phyloP scores from a whole-genome alignment of 2,329 filamentous ascomycete species.

The Thielaviopsis cerberus region DNA sequence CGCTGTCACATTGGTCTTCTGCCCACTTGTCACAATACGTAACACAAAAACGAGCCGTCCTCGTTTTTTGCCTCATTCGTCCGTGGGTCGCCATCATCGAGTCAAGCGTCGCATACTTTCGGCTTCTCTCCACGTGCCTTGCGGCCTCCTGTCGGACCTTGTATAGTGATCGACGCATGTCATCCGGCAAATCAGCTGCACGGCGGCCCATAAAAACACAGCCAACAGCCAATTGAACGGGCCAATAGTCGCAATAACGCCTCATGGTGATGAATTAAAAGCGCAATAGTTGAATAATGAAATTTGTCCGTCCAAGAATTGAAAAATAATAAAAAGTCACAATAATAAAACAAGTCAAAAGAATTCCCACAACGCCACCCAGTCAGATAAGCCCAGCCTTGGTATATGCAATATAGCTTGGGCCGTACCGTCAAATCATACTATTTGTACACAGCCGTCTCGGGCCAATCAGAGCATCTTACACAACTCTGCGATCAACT shows the following conservation, averaged over 20 bases:
- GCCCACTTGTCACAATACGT: too few species aligned
- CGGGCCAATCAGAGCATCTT: neutral
- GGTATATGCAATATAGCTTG: neutral
- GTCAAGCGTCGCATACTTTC: neutral
- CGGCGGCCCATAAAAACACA: neutral
- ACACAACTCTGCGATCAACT: slow-evolving; percentile 14
- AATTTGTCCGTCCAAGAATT: neutral
- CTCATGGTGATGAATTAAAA: neutral
- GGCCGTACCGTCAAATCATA: neutral
- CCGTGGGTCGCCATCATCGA: neutral
- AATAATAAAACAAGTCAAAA: neutral
- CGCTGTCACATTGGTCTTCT: neutral
- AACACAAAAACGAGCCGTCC: too few species aligned
- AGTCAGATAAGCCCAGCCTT: neutral
- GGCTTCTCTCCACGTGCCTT: neutral
- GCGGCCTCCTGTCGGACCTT: neutral
- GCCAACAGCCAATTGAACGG: neutral
- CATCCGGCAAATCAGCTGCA: neutral
- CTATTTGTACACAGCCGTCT: slow-evolving; percentile 6
- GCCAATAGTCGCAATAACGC: too few species aligned
- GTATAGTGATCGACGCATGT: neutral
- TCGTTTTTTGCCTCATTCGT: neutral
- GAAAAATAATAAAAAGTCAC: neutral
- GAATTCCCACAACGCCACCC: neutral
- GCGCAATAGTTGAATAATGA: neutral